Conservation (phyloP, 2,329 filamentous ascomycete species). For the Colletotrichum eremochloae region DNA sequence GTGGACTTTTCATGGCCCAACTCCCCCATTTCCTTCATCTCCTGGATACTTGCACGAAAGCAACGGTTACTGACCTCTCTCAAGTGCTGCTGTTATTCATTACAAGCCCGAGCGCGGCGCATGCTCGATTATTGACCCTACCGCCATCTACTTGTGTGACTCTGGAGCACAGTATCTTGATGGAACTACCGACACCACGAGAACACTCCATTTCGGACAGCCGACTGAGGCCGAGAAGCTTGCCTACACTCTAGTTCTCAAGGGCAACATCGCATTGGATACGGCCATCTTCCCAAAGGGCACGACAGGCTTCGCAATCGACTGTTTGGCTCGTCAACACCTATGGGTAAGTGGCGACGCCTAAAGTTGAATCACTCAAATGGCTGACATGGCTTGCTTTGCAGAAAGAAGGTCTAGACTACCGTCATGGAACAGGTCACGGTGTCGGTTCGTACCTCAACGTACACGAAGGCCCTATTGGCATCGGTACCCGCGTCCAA, state of each 20-base stretch:
- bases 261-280: slow-evolving; percentile 92
- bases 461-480: slow-evolving; percentile 97
- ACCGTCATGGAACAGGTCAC: slow-evolving; percentile 95
- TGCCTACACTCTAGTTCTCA: slow-evolving; percentile 93
- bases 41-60: neutral
- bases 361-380: neutral
- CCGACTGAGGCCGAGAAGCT: slow-evolving; percentile 87
- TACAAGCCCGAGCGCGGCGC: slow-evolving; percentile 89
- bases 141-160: slow-evolving; percentile 92
- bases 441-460: slow-evolving; percentile 96
- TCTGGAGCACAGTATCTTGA: slow-evolving; percentile 97
- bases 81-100: slow-evolving; percentile 89
- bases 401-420: slow-evolving; percentile 85
- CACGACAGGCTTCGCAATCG: slow-evolving; percentile 92
- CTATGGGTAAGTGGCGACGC: slow-evolving; percentile 77
- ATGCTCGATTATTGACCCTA: slow-evolving; percentile 87
- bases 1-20: slow-evolving; percentile 45
- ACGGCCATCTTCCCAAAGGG: slow-evolving; percentile 92
- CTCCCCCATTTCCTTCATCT: neutral
- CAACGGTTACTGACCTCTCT: slow-evolving; percentile 1
- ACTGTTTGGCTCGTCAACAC: slow-evolving; percentile 88
- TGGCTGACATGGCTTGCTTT: slow-evolving; percentile 43
- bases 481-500: slow-evolving; percentile 91
- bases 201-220: slow-evolving; percentile 91
- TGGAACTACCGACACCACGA: slow-evolving; percentile 95